phyloP scores from a whole-genome alignment of 805 yeast genomes.

The Pichia sporocuriosa region DNA sequence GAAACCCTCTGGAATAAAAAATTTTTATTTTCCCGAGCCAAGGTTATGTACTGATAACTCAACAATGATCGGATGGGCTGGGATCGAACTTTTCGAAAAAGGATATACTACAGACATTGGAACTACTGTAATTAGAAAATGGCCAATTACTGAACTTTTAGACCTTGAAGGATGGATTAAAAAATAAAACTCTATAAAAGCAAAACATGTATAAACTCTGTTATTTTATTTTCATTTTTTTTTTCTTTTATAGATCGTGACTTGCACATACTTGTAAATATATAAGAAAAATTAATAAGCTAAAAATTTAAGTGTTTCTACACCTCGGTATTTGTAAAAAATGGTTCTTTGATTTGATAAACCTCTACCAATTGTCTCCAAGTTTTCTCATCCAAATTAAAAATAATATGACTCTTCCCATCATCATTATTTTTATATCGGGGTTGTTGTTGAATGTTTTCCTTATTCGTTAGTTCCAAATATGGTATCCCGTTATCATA shows the following conservation, averaged over 20 bases:
- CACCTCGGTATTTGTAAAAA: constrained; percentile 18
- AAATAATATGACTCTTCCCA: constrained; percentile 56
- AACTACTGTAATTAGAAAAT: constrained; percentile 64
- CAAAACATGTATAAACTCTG: neutral
- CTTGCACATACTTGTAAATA: no score
- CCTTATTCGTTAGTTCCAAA: constrained; percentile 23
- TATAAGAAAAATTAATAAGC: no score
- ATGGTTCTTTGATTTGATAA: constrained; percentile 50
- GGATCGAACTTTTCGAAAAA: constrained; percentile 73
- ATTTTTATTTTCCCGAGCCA: constrained; percentile 61
- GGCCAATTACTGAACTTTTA: constrained; percentile 64
- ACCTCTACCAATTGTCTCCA: constrained; percentile 55
- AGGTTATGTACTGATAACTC: constrained; percentile 89
- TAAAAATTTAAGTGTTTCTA: neutral
- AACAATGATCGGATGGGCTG: constrained; percentile 97
- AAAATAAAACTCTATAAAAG: neutral
- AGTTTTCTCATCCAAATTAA: constrained; percentile 58
- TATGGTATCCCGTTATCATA: constrained; percentile 37
- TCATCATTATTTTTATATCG: constrained; percentile 20
- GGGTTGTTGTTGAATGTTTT: constrained; percentile 18
- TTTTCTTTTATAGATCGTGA: no score
- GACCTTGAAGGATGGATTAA: constrained; percentile 45
- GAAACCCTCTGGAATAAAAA: constrained; percentile 26
- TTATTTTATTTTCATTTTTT: no score
- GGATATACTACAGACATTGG: constrained; percentile 44